Evolutionary conservation across 2,329 filamentous ascomycete genomes (phyloP).

Genomic region (Trichoderma sp.): DNA sequence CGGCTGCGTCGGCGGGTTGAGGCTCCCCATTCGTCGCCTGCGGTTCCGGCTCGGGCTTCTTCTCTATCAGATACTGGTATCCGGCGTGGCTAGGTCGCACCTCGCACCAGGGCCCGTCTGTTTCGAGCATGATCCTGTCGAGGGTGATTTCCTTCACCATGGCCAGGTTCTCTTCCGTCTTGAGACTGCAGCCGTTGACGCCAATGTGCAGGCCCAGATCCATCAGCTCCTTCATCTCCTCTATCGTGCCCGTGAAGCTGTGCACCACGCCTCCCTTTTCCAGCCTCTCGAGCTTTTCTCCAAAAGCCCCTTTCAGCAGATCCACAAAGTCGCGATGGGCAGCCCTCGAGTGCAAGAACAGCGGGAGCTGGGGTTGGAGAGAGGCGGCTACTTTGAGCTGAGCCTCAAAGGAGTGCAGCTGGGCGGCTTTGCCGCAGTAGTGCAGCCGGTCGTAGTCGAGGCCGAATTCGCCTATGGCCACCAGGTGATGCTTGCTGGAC

Average conservation of each 20-base stretch:
- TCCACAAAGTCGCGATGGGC: conserved; percentile 82
- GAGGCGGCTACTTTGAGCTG: conserved; percentile 78
- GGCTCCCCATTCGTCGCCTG: conserved; percentile 34
- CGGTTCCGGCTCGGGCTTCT: conserved; percentile 38
- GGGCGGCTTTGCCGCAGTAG: conserved; percentile 75
- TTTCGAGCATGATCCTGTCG: conserved; percentile 87
- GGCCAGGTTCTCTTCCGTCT: conserved; percentile 85
- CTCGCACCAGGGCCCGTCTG: conserved; percentile 97
- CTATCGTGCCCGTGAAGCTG: conserved; percentile 86
- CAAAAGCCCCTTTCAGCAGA: conserved; percentile 63
- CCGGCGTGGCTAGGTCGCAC: conserved; percentile 87
- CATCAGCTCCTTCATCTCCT: conserved; percentile 81
- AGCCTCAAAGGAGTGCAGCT: conserved; percentile 80
- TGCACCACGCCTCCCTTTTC: conserved; percentile 84
- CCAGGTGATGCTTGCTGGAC: conserved; percentile 50
- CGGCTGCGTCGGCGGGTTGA: conserved; percentile 27
- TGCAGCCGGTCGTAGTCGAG: conserved; percentile 94
- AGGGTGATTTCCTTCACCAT: conserved; percentile 81
- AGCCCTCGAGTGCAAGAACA: conserved; percentile 91
- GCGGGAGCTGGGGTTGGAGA: conserved; percentile 71
- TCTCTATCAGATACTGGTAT: conserved; percentile 65
- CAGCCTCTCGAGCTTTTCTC: conserved; percentile 63
- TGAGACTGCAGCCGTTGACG: conserved; percentile 96
- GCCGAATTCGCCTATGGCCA: conserved; percentile 92
- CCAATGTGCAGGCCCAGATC: conserved; percentile 84